Evolutionary conservation across 805 yeast species (phyloP), one percentile per base, ranked within the genome.

Genomic region (Suhomyces canberraensis): DNA sequence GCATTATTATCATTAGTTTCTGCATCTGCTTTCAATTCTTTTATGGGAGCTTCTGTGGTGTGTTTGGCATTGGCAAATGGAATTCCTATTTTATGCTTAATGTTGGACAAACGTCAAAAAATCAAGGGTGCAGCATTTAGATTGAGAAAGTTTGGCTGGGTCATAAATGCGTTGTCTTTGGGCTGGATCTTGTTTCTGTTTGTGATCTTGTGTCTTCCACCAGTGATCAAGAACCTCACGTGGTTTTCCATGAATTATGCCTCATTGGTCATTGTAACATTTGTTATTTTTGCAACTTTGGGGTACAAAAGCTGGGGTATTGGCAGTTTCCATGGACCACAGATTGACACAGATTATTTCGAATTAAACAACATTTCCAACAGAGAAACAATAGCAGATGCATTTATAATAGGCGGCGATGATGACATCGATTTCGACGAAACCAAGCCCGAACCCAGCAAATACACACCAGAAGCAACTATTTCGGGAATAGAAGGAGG

Each of bases 1-100:
- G 85, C 90, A 1, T 55, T 80, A 6, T 64, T 86, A 27, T 83
- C 90, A 3, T 60, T 86, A 29, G 58, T 85, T 1, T 83, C 91
- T 0, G 66, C 79, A 4, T 76, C 89, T 6, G 89, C 93, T 0
- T 83, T 86, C 58, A 82, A 82, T 56, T 89, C 95, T 3, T 85
- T 86, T 56, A 78, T 85, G 64, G 93, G 95, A 0, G 81, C 90
- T 13, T 81, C 91, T 8, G 93, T 87, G 2, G 72, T 85, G 15
- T 75, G 88, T 3, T 63, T 86, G 40, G 80, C 88, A 33, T 67
- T 84, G 20, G 87, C 93, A 2, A 82, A 87, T 42, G 79, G 88
- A 3, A 77, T 86, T 11, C 95, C 95, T 2, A 79, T 85, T 17
- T 46, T 81, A 0, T 68, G 80, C n/a, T 73, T 79, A 3, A 51